Evolutionary conservation across 2,329 filamentous ascomycete genomes (phyloP).

Genomic region (Talaromyces sp.): DNA sequence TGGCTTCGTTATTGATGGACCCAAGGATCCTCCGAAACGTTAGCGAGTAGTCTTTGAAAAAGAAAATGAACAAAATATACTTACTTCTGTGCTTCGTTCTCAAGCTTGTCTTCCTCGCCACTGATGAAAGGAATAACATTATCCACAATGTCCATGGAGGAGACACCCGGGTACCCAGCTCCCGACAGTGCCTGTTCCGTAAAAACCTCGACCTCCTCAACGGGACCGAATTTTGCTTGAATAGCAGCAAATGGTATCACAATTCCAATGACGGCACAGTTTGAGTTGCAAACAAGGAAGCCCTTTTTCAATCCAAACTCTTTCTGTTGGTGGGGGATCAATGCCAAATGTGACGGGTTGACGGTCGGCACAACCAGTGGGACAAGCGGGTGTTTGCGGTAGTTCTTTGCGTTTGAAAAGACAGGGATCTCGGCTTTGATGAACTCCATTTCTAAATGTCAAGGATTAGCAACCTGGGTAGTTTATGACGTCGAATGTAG

Average conservation of each 20-base stretch:
- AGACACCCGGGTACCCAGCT: conserved; percentile 63
- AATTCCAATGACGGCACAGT: conserved; percentile 94
- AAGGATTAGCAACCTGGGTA: neutral
- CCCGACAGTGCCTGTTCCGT: conserved; percentile 94
- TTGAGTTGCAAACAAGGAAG: conserved; percentile 95
- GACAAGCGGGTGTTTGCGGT: conserved; percentile 82
- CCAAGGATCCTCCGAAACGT: conserved; percentile 63
- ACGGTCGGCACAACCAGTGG: conserved; percentile 93
- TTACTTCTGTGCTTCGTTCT: conserved; percentile 82
- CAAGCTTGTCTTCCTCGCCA: conserved; percentile 93
- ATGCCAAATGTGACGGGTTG: conserved; percentile 78
- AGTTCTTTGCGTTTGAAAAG: conserved; percentile 98
- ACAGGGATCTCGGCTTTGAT: conserved; percentile 80
- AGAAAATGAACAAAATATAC: neutral
- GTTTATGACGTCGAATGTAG: no score
- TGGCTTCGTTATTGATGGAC: conserved; percentile 61
- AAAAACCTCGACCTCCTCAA: conserved; percentile 72
- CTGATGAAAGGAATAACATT: conserved; percentile 92
- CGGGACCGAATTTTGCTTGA: conserved; percentile 77
- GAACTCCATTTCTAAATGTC: conserved; percentile 73
- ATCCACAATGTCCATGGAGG: conserved; percentile 92
- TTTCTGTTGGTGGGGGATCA: conserved; percentile 83
- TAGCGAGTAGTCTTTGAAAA: neutral
- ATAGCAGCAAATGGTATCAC: conserved; percentile 93
- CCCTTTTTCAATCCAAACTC: conserved; percentile 70